These are phyloP conservation scores for Bolboschoenus planiculmis DNA, from an alignment of 176 grass and related monocot genomes.

Conservation along the genomic window DNA sequence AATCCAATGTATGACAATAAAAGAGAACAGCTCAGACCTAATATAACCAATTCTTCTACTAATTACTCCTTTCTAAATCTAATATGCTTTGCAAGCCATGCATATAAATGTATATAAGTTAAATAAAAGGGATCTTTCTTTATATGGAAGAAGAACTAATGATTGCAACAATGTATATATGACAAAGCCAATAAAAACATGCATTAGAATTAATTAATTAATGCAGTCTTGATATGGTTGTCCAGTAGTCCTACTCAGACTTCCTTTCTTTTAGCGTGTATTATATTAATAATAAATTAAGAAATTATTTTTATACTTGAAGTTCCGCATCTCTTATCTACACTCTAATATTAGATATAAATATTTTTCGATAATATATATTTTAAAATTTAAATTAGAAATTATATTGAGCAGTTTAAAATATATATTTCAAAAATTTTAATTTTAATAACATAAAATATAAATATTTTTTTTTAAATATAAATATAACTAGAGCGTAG, in stretches of 20 bases:
- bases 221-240: not conserved
- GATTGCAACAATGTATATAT: not conserved
- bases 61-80: not conserved
- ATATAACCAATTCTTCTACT: not conserved
- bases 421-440: too few species aligned
- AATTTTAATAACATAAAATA: too few species aligned
- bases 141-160: not conserved
- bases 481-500: too few species aligned
- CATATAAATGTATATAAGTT: not conserved
- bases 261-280: not conserved
- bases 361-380: too few species aligned
- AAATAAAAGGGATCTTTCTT: not conserved
- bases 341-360: too few species aligned
- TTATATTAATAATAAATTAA: too few species aligned
- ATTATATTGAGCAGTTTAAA: too few species aligned
- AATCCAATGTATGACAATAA: conserved; percentile 7
- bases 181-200: not conserved
- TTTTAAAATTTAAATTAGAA: too few species aligned
- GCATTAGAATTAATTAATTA: not conserved
- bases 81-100: not conserved
- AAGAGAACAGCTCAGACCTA: conserved; percentile 12
- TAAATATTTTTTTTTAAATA: too few species aligned
- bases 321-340: too few species aligned
- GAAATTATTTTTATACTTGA: too few species aligned
- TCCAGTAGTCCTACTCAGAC: not conserved